A percentile compares a stretch with the other conserved stretches of the same genome.
Evolutionary conservation across 225 moss, liverwort and hornwort species (phyloP).

Genomic region (Marchantia paleacea): DNA sequence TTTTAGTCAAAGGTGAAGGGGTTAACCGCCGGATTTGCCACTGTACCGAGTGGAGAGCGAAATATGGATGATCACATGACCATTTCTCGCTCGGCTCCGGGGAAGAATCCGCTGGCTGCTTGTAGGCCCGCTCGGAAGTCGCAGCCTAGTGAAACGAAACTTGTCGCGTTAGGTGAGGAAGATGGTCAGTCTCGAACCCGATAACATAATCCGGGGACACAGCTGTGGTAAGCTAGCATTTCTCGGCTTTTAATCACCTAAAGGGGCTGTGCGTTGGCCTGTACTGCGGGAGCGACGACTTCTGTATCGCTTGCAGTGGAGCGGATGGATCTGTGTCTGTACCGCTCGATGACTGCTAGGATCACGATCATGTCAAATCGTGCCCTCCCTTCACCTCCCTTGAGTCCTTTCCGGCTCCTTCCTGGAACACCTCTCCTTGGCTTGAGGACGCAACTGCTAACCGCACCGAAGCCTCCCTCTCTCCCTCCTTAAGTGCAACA

Average conservation of each 20-base stretch:
- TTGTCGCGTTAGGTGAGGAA: slow-evolving; percentile 13
- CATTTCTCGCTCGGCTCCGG: background rate
- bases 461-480: background rate
- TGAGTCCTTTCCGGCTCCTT: background rate
- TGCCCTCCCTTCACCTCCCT: background rate
- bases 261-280: background rate
- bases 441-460: background rate
- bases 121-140: background rate
- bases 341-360: background rate
- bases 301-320: background rate
- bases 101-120: background rate
- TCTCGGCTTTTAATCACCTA: background rate
- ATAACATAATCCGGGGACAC: background rate
- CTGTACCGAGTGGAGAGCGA: background rate
- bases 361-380: slow-evolving; percentile 3
- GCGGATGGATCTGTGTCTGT: background rate
- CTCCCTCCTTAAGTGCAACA: background rate
- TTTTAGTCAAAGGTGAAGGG: background rate
- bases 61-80: background rate
- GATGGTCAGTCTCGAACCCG: background rate
- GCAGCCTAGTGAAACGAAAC: background rate
- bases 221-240: background rate
- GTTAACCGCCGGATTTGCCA: background rate
- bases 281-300: slow-evolving; percentile 4
- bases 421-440: background rate